phyloP scores from a whole-genome alignment of 148 eudicot species.

The Cornus controversa region DNA sequence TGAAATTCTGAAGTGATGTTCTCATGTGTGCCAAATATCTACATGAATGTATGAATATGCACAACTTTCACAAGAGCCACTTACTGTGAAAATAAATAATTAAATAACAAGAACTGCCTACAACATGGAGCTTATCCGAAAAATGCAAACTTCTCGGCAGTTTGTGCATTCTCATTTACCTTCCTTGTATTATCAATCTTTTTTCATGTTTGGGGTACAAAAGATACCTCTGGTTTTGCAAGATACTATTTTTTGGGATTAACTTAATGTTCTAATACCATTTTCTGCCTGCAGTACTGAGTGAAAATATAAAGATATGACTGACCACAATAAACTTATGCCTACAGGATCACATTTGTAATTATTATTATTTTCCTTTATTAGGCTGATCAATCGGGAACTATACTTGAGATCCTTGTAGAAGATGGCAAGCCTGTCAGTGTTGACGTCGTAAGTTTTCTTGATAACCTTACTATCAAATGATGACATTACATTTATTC shows the following conservation, averaged over 20 bases:
- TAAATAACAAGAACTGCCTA: too few relatives aligned
- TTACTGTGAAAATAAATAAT: too few relatives aligned
- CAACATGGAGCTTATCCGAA: too few relatives aligned
- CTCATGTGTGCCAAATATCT: too few relatives aligned
- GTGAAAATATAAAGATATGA: background rate
- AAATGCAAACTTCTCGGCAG: background rate
- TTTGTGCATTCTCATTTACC: background rate
- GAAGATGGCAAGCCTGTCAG: slow-evolving; percentile 58
- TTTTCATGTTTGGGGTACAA: too few relatives aligned
- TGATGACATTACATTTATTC: background rate
- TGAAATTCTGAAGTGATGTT: too few relatives aligned
- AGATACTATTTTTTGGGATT: background rate
- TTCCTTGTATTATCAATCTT: background rate
- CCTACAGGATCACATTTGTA: background rate
- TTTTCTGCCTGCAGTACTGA: background rate
- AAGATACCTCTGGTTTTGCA: background rate
- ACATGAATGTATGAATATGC: too few relatives aligned
- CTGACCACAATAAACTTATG: background rate
- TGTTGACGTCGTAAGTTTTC: background rate
- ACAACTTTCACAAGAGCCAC: too few relatives aligned
- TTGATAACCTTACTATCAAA: background rate
- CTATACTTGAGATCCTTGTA: slow-evolving; percentile 45
- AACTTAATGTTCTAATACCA: too few relatives aligned
- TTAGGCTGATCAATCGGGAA: slow-evolving; percentile 61
- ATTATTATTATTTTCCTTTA: background rate